Evolutionary conservation across 2,329 filamentous ascomycete genomes (phyloP).

Genomic region (Keithomyces neogunnii): DNA sequence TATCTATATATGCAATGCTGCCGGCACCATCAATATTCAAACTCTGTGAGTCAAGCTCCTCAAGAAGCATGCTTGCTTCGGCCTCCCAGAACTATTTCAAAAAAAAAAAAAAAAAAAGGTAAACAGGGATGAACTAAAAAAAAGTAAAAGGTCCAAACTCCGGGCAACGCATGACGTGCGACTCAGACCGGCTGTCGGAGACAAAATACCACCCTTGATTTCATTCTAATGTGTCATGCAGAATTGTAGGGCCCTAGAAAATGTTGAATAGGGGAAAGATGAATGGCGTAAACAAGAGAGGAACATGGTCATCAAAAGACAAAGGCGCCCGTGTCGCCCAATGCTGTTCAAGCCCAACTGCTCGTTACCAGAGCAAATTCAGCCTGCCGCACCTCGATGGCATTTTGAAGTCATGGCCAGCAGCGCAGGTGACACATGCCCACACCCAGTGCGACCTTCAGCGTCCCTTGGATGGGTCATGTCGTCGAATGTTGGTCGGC

Average conservation of each 20-base stretch:
- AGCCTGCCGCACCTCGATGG: neutral
- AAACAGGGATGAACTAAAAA: neutral
- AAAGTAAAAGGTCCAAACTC: neutral
- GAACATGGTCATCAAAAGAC: neutral
- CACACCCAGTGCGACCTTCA: neutral
- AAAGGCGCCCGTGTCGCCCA: neutral
- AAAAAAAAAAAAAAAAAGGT: neutral
- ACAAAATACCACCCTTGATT: neutral
- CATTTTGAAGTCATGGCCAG: neutral
- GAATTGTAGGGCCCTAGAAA: neutral
- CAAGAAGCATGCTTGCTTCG: neutral
- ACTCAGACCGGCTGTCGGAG: neutral
- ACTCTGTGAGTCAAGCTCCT: neutral
- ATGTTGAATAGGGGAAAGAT: neutral
- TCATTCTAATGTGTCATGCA: slow-evolving; percentile 4
- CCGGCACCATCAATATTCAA: slow-evolving; percentile 3
- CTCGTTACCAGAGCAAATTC: neutral
- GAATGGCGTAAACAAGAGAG: neutral
- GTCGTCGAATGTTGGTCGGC: neutral
- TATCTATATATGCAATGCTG: slow-evolving; percentile 4
- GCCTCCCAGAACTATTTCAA: neutral
- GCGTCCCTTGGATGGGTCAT: neutral
- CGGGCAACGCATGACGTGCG: too few species aligned
- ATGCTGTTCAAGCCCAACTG: neutral
- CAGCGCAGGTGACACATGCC: neutral